A percentile compares a stretch with the other conserved stretches of the same genome.
Conservation (phyloP, 2,329 filamentous ascomycete species). For the Paraphaeosphaeria sporulosa region DNA sequence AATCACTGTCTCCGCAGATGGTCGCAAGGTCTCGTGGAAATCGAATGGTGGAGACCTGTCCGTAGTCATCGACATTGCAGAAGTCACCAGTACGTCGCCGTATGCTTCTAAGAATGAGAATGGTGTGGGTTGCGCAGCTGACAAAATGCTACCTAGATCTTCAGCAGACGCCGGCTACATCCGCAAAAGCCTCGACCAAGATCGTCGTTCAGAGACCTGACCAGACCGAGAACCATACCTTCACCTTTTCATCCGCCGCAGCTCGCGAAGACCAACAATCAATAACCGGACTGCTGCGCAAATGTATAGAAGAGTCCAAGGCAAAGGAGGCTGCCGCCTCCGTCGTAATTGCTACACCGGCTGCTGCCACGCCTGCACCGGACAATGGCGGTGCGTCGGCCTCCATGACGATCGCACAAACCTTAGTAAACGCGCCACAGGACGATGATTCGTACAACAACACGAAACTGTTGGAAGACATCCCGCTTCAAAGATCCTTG, state of each 20-base stretch:
- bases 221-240: constrained; percentile 77
- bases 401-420: constrained; percentile 80
- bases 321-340: constrained; percentile 47
- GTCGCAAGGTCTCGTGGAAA: constrained; percentile 80
- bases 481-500: constrained; percentile 84
- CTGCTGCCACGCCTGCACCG: constrained; percentile 25
- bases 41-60: constrained; percentile 69
- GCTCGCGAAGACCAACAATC: constrained; percentile 84
- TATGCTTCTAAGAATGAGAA: constrained; percentile 11
- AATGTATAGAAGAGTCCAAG: constrained; percentile 76
- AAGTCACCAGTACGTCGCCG: constrained; percentile 78
- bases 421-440: constrained; percentile 58
- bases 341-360: constrained; percentile 31
- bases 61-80: constrained; percentile 74
- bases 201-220: constrained; percentile 76
- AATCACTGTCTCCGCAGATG: constrained; percentile 76
- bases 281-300: constrained; percentile 82
- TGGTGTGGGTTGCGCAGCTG: background rate
- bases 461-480: constrained; percentile 75
- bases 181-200: constrained; percentile 91
- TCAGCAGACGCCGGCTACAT: constrained; percentile 90
- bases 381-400: constrained; percentile 58
- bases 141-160: constrained; percentile 67
- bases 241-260: constrained; percentile 84
- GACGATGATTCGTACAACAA: constrained; percentile 80